Percentiles rank a stretch among this genome's conserved stretches.
Evolutionary conservation across 176 grass and related monocot species (phyloP).

Genomic region (Aegilops longissima): DNA sequence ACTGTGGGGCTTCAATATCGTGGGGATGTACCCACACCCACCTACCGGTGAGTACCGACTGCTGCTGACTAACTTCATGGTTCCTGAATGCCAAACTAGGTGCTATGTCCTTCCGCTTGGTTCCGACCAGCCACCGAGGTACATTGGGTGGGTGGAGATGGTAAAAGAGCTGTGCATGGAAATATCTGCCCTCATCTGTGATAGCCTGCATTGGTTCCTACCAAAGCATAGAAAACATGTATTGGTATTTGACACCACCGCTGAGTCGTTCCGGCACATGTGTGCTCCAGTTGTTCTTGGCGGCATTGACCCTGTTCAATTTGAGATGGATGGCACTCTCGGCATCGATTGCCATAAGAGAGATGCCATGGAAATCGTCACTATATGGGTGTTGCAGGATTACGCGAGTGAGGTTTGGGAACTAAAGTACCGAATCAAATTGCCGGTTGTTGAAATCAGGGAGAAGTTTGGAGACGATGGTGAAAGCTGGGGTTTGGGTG

Average conservation of each 20-base stretch:
- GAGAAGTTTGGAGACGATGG: background rate
- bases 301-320: background rate
- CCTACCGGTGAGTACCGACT: background rate
- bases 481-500: background rate
- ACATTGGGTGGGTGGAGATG: too few species aligned
- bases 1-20: too few species aligned
- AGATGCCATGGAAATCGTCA: too few species aligned
- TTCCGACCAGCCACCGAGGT: too few species aligned
- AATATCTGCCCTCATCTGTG: too few species aligned
- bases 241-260: background rate
- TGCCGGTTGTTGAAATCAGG: background rate
- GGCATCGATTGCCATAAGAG: too few species aligned
- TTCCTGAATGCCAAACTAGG: too few species aligned
- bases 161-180: background rate
- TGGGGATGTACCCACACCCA: too few species aligned
- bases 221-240: too few species aligned
- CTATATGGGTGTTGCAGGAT: too few species aligned
- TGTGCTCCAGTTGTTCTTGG: background rate
- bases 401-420: background rate
- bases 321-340: too few species aligned
- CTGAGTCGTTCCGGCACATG: background rate
- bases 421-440: background rate
- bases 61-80: background rate
- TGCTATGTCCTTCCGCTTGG: background rate
- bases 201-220: background rate